These are phyloP conservation scores for Stephanodiscus minutulus DNA, from an alignment of 108 stramenopile species.

Conservation along the genomic window DNA sequence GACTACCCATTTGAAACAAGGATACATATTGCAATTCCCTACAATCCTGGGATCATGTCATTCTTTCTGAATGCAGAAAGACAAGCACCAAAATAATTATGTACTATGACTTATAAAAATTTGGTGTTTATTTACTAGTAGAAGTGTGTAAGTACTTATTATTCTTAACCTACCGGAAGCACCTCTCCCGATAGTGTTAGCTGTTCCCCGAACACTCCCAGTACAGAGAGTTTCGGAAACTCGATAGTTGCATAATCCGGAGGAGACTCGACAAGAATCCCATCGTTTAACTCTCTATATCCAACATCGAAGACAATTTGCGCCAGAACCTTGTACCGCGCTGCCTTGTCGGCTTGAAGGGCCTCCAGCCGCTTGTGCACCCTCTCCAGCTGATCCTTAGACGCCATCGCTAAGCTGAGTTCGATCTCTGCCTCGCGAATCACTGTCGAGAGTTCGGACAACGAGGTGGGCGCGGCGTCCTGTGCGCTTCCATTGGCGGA, in stretches of 20 bases:
- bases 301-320: constrained; percentile 84
- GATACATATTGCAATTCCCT: too few species aligned
- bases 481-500: constrained; percentile 8
- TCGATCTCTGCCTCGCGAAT: constrained; percentile 83
- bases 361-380: constrained; percentile 65
- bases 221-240: constrained; percentile 38
- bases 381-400: constrained; percentile 52
- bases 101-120: too few species aligned
- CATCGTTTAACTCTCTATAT: constrained; percentile 76
- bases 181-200: constrained; percentile 32
- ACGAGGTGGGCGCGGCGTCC: constrained; percentile 7
- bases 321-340: constrained; percentile 69
- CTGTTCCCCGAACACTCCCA: constrained; percentile 47
- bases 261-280: constrained; percentile 33
- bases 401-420: constrained; percentile 71
- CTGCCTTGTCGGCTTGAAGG: constrained; percentile 55
- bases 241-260: constrained; percentile 22
- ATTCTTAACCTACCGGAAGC: constrained; percentile 34
- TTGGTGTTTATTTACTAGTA: neutral
- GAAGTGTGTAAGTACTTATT: neutral
- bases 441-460: constrained; percentile 57
- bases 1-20: too few species aligned
- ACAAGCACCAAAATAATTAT: too few species aligned
- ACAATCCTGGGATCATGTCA: too few species aligned
- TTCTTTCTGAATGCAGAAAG: too few species aligned